phyloP scores from a whole-genome alignment of 2,329 filamentous ascomycete genomes.

The Calonectria pteridis region DNA sequence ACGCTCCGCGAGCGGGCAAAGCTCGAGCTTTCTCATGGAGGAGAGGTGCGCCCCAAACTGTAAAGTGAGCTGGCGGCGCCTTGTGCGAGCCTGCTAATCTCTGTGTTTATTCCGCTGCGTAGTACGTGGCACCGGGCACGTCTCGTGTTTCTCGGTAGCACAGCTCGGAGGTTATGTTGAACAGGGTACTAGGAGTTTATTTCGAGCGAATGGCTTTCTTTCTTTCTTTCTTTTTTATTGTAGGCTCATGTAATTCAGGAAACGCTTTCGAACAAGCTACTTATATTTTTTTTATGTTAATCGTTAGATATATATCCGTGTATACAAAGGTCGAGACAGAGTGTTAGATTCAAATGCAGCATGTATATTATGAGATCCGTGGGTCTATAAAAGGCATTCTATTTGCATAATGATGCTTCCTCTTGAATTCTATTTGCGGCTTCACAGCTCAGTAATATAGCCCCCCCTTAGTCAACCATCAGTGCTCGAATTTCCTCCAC shows the following conservation, averaged over 20 bases:
- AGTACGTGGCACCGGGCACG: conserved; percentile 29
- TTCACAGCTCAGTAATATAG: background rate
- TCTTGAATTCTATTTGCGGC: background rate
- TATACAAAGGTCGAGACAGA: background rate
- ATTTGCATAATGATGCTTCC: background rate
- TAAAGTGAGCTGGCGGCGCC: conserved; percentile 40
- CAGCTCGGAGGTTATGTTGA: background rate
- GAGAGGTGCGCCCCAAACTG: conserved; percentile 47
- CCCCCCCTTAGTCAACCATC: conserved; percentile 31
- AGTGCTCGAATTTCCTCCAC: conserved; percentile 43
- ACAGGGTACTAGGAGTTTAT: background rate
- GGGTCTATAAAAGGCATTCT: background rate
- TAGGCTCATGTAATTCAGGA: background rate
- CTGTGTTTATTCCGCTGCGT: conserved; percentile 26
- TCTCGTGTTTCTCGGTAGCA: conserved; percentile 21
- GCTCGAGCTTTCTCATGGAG: conserved; percentile 61
- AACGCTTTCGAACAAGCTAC: too few relatives aligned
- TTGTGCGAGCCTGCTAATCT: conserved; percentile 40
- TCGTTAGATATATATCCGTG: background rate
- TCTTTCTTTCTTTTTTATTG: background rate
- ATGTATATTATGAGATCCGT: background rate
- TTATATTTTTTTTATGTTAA: background rate
- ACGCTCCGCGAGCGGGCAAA: conserved; percentile 68
- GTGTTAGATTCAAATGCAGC: background rate
- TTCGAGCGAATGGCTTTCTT: background rate